Conservation (phyloP, 108 stramenopile species). For the Cylindrotheca fusiformis region DNA sequence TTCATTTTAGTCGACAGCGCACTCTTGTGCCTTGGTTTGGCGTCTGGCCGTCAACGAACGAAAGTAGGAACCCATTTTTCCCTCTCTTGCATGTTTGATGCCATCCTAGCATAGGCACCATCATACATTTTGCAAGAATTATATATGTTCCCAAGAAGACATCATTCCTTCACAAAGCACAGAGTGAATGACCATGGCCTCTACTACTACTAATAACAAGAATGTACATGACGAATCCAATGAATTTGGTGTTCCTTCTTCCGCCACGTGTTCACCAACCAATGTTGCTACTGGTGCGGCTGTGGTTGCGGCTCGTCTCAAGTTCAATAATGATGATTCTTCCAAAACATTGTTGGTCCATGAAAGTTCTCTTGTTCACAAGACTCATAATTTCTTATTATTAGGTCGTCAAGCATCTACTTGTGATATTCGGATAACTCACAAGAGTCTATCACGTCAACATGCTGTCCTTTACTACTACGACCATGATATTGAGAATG, state of each 20-base stretch:
- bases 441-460: conserved; percentile 61
- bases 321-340: background rate
- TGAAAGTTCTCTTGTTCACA: background rate
- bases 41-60: too few species aligned
- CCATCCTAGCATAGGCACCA: too few species aligned
- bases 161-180: too few species aligned
- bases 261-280: background rate
- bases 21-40: too few species aligned
- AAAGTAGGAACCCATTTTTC: too few species aligned
- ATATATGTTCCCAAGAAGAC: too few species aligned
- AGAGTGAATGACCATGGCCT: too few species aligned
- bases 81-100: too few species aligned
- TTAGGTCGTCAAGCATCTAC: conserved; percentile 59
- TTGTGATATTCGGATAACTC: conserved; percentile 56
- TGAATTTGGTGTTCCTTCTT: background rate
- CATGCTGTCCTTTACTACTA: conserved; percentile 58
- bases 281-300: background rate
- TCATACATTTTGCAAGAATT: too few species aligned
- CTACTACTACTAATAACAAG: too few species aligned
- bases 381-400: conserved; percentile 25
- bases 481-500: background rate
- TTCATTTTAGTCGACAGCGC: too few species aligned
- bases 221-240: too few species aligned
- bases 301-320: background rate
- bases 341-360: background rate